Evolutionary conservation across 176 grass and related monocot species (phyloP), one percentile per base, ranked within the genome.

Genomic region (Avena sativa): DNA sequence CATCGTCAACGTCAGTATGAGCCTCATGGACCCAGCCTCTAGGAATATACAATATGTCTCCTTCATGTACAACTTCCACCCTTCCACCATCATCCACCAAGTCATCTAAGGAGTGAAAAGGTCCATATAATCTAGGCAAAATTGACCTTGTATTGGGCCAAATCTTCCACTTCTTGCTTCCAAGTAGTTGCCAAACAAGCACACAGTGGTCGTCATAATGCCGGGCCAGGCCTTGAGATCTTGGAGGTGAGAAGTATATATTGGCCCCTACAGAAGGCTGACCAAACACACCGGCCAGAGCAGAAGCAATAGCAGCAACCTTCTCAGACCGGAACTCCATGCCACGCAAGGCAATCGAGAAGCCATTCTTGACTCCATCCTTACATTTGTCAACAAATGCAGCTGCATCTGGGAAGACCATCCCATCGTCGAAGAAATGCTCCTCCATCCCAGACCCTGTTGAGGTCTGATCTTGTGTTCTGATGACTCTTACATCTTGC

Each of bases 131-230:
- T 89, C 95, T 95, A 44, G 95, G 91, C 76, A 95, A 52, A 63
- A 93, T 16, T 55, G 65, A 72, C 56, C 73, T 90, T 4, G 89
- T 88, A 71, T 83, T 79, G 81, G 88, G 78, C 88, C 90, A 88
- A 74, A 97, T 47, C 50, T 21, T 90, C 95, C 93, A 95, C 46
- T 69, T 88, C 81, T 97, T 95, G 63, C 82, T 44, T 66, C 91
- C 95, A 61, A 60, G 51, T 63, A 97, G 83, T 43, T 97, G 93
- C 91, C 91, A 97, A 64, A 97, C 93, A 85, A 97, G 83, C 84
- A 97, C 93, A 57, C 95, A 97, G 76, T 93, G 93, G 78, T 97
- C 95, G 36, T 97, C 95, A 81, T 91, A 97, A 46, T 97, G 93
- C 44, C 71, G 65, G 4, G 89, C 84, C 61, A 97, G 86, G 19